Evolutionary conservation across 768 basidiomycete genomes (phyloP), one percentile per base, ranked within the genome.

Genomic region (Rhodosporidiobolus sp.): DNA sequence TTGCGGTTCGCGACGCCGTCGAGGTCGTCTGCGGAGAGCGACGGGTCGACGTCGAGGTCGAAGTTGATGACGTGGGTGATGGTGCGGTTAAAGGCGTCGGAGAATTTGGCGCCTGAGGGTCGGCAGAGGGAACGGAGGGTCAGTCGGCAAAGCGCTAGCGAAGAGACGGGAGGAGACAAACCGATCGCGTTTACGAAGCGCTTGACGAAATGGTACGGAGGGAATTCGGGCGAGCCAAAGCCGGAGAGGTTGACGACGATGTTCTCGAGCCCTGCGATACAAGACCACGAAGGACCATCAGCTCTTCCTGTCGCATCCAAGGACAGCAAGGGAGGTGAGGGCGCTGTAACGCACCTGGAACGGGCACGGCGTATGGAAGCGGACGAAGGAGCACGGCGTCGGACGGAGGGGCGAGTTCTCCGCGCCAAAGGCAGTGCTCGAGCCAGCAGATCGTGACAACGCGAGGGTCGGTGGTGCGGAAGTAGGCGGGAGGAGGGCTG

Each of bases 401-500:
- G 12, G 16, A 34, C 12, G 50, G 49, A 0, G 19, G n/a, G 24
- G 64, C n/a, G 28, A 67, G 32, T 20, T 6, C 8, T 19, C 64
- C 69, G n/a, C 16, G 45, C 46, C 58, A 67, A 28, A 74, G 35
- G 65, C 73, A 74, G 22, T 60, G 45, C 54, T 74, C 73, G 65
- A 74, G 59, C 73, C 73, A 74, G 53, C 69, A 74, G 26, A 60
- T 45, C 11, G 63, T 67, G 34, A 70, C 69, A 57, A 74, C 24
- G 22, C 65, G 65, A 1, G 65, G 56, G 45, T 74, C 73, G 3
- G 9, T 1, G 5, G 55, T 60, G 35, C 53, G 34, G 24, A 26
- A 9, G 46, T 63, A 64, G 5, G 30, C 38, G 16, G 11, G 9
- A 2, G 60, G 55, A 3, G 64, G 30, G 28, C 73, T 74, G 64